Base-by-base conservation (phyloP, 1,139 yeast species). In the Yamadazyma pseudoaaseri region DNA sequence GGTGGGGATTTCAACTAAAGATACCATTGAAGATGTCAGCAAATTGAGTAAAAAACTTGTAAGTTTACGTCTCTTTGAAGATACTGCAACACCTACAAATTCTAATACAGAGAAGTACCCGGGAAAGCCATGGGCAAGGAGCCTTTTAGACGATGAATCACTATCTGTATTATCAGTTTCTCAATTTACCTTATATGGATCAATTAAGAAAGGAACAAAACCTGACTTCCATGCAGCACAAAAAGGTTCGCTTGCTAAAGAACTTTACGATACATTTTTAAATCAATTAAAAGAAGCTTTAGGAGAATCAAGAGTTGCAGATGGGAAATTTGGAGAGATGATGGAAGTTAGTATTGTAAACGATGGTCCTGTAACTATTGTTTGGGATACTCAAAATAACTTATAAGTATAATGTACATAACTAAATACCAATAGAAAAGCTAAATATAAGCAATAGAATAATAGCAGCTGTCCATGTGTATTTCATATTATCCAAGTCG, bases 261-360 rank as follows among this genome's bases (percentile, higher is more conserved):
- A 65, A 11, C 60, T 87, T 36, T 92, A 89, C 53, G 73, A 81
- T n/a, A 51, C 55, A 29, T 85, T 89, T 37, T 60, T 86, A 40
- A 45, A 43, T 0, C 61, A 61, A 40, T 65, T 80, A 54, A 66
- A 60, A 31, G 54, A 42, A n/a, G 79, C 62, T n/a, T 48, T 84
- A 24, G 94, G 90, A 0, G 65, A 62, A 1, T 76, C 70, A 0
- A 70, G 74, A 31, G 95, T 89, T 5, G 73, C 81, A 43, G 96
- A 87, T 49, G 98, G 98, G 1, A 71, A 77, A 37, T 92, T 92
- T 57, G 98, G 97, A 0, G 97, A 94, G 6, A 86, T 90, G 96
- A 92, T 92, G 98, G 95, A 86, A 43, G 96, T 92, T 11, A 72
- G 74, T 2, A 59, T 90, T 37, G 79, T 81, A 12, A 92, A 92